phyloP scores from a whole-genome alignment of 148 eudicot genomes.

The Polygonum aviculare region DNA sequence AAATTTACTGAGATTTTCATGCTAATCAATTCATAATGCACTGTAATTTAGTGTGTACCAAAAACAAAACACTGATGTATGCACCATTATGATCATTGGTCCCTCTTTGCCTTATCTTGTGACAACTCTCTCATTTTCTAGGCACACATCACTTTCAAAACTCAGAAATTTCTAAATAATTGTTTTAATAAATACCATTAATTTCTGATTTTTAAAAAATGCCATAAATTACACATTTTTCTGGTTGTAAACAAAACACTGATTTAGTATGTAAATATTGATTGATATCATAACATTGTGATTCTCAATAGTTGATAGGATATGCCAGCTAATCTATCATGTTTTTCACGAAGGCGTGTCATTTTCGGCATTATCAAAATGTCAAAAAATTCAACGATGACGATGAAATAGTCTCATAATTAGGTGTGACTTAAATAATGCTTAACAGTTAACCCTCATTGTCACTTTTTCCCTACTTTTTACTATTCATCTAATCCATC shows the following conservation, averaged over 20 bases:
- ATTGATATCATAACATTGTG: neutral
- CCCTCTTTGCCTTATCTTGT: neutral
- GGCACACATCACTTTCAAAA: neutral
- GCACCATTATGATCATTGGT: neutral
- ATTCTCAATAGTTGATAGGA: neutral
- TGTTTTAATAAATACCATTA: neutral
- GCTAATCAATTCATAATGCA: neutral
- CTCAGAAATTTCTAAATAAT: neutral
- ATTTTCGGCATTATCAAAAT: neutral
- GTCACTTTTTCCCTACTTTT: too few species aligned
- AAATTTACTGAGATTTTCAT: neutral
- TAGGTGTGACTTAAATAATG: neutral
- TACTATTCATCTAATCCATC: too few species aligned
- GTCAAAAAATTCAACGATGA: neutral
- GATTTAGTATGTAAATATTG: neutral
- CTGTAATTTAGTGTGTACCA: neutral
- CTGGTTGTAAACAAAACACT: too few species aligned
- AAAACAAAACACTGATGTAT: neutral
- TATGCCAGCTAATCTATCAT: neutral
- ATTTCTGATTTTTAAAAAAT: too few species aligned
- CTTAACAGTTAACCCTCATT: too few species aligned
- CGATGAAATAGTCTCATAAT: neutral
- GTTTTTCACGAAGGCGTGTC: neutral
- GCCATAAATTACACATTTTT: too few species aligned
- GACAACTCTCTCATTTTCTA: neutral